A percentile compares a stretch with the other conserved stretches of the same genome.
These are phyloP conservation scores for Trichophyton schoenleinii DNA, from an alignment of 2,329 filamentous ascomycete genomes.

Conservation along the genomic window DNA sequence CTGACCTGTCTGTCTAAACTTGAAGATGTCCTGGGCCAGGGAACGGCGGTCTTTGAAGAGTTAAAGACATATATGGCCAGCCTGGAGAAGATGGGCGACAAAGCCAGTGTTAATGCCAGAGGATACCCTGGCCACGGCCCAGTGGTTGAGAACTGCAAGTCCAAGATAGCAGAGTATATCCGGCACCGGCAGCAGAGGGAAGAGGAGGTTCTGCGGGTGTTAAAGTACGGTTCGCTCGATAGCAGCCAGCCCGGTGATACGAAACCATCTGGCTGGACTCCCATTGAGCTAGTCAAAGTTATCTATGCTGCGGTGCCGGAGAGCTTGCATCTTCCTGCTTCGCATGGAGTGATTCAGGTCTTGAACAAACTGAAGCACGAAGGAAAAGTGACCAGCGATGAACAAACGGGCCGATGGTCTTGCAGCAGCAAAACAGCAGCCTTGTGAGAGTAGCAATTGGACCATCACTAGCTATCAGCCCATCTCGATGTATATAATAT, in stretches of 20 bases:
- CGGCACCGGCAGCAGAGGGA: slow-evolving; percentile 68
- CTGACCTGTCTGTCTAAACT: background rate
- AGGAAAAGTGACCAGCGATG: slow-evolving; percentile 45
- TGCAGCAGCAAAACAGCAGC: slow-evolving; percentile 18
- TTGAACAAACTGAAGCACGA: slow-evolving; percentile 66
- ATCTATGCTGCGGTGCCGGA: slow-evolving; percentile 74
- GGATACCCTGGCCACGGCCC: slow-evolving; percentile 84
- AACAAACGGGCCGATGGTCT: slow-evolving; percentile 12
- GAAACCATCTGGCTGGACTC: slow-evolving; percentile 42
- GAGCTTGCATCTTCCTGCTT: slow-evolving; percentile 61
- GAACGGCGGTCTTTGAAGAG: slow-evolving; percentile 75
- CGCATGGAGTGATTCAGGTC: slow-evolving; percentile 64
- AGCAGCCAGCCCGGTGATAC: slow-evolving; percentile 17
- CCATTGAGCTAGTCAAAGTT: slow-evolving; percentile 72
- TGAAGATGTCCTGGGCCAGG: slow-evolving; percentile 64
- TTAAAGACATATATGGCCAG: slow-evolving; percentile 55
- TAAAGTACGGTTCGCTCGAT: slow-evolving; percentile 37
- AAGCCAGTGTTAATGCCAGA: slow-evolving; percentile 40
- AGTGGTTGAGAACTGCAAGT: slow-evolving; percentile 58
- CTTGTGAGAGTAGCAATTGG: slow-evolving; percentile 17
- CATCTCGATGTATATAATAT: background rate
- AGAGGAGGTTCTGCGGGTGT: slow-evolving; percentile 56
- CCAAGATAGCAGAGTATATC: slow-evolving; percentile 71
- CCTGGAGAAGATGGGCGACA: slow-evolving; percentile 53
- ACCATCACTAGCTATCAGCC: background rate